Evolutionary conservation across 176 grass and related monocot species (phyloP).

Genomic region (Oryza meyeriana): DNA sequence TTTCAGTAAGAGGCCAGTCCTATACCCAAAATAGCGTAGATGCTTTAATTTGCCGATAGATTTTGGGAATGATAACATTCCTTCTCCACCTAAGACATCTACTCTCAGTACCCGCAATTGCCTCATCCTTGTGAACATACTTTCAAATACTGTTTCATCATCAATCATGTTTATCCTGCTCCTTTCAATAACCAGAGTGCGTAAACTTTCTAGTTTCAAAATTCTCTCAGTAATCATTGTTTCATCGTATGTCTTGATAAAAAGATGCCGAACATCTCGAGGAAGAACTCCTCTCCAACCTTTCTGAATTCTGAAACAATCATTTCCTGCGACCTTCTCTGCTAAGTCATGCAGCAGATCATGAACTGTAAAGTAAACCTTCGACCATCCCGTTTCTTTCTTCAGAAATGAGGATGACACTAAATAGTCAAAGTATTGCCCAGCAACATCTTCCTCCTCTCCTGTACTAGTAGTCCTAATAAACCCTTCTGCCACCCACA

Average conservation of each 20-base stretch:
- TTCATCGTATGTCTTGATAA: neutral
- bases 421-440: neutral
- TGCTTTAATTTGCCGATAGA: constrained; percentile 35
- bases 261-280: neutral
- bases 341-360: neutral
- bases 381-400: neutral
- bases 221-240: too few species aligned
- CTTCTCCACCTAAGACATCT: too few species aligned
- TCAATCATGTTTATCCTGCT: neutral
- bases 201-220: neutral
- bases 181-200: neutral
- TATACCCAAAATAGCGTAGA: constrained; percentile 14
- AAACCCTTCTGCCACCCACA: constrained; percentile 6
- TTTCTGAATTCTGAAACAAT: neutral
- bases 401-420: neutral
- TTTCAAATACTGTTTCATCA: neutral
- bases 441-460: neutral
- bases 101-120: neutral
- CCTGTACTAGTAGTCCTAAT: neutral
- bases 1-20: accelerated
- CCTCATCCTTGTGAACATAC: neutral
- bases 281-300: neutral
- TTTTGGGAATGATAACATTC: neutral
- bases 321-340: neutral
- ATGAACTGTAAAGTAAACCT: neutral